These are phyloP conservation scores for Arabis hirsuta DNA, from an alignment of 345 rosid species.

Conservation along the genomic window DNA sequence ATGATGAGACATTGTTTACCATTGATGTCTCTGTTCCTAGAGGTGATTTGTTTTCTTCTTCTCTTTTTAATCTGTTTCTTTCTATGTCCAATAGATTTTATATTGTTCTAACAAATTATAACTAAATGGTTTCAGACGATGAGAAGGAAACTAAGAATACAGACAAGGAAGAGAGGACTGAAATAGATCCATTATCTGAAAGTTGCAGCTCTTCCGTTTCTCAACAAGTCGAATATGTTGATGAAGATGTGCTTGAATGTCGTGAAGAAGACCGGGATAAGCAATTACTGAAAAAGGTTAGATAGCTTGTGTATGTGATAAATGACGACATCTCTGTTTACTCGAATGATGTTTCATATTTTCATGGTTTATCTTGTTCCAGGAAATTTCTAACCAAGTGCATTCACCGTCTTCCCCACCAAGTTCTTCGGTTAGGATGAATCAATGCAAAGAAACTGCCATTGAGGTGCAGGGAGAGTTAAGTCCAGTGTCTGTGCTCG, in stretches of 20 bases:
- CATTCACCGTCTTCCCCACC: slow-evolving; percentile 45
- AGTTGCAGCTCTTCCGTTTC: slow-evolving; percentile 39
- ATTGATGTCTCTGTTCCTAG: slow-evolving; percentile 45
- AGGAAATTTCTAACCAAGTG: slow-evolving; percentile 51
- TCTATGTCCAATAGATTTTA: neutral
- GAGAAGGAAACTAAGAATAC: slow-evolving; percentile 44
- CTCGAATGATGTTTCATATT: slow-evolving; percentile 6
- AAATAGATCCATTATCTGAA: slow-evolving; percentile 41
- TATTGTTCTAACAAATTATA: neutral
- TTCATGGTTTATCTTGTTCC: slow-evolving; percentile 39
- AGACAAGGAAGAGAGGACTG: slow-evolving; percentile 15
- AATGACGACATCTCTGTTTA: slow-evolving; percentile 7
- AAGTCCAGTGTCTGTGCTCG: slow-evolving; percentile 93
- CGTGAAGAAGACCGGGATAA: slow-evolving; percentile 30
- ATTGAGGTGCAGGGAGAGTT: slow-evolving; percentile 60
- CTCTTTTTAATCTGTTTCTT: slow-evolving; percentile 14
- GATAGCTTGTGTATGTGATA: slow-evolving; percentile 15
- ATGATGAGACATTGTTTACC: slow-evolving; percentile 41
- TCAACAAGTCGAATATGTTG: slow-evolving; percentile 33
- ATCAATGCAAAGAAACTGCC: slow-evolving; percentile 51
- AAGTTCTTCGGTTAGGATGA: slow-evolving; percentile 46
- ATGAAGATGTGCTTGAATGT: slow-evolving; percentile 20
- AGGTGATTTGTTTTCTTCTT: slow-evolving; percentile 53
- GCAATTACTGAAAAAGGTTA: slow-evolving; percentile 48
- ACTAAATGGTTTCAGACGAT: slow-evolving; percentile 40